A percentile compares a stretch with the other conserved stretches of the same genome.
phyloP scores from a whole-genome alignment of 768 basidiomycete species.

The Tulasnella sp. region DNA sequence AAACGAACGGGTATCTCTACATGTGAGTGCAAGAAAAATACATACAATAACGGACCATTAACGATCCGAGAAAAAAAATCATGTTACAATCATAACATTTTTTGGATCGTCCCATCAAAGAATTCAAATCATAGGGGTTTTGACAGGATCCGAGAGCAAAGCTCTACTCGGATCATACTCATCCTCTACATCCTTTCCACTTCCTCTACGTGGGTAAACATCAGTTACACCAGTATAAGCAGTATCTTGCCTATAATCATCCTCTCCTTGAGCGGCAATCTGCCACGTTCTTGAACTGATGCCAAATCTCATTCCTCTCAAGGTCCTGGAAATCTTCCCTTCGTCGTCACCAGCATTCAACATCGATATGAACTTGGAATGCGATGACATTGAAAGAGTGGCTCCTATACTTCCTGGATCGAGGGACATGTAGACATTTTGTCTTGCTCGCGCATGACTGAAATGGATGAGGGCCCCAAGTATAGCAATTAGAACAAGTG shows the following conservation, averaged over 20 bases:
- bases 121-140: no score
- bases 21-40: no score
- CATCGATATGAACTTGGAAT: neutral
- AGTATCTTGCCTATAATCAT: no score
- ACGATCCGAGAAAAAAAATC: no score
- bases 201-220: no score
- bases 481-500: neutral
- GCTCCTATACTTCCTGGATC: neutral
- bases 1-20: no score
- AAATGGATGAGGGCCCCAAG: neutral
- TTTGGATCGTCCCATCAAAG: no score
- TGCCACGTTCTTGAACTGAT: conserved; percentile 12
- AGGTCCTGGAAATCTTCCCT: neutral
- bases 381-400: conserved; percentile 4
- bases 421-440: neutral
- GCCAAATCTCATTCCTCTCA: conserved; percentile 2
- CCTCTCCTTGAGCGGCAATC: conserved; percentile 9
- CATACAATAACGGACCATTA: no score
- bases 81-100: no score
- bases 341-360: conserved; percentile 10
- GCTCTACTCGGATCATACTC: no score
- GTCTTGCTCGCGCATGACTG: neutral
- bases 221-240: neutral
- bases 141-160: no score
- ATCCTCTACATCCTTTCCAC: no score